Evolutionary conservation across 805 yeast species (phyloP).

Genomic region (Ogataea naganishii): DNA sequence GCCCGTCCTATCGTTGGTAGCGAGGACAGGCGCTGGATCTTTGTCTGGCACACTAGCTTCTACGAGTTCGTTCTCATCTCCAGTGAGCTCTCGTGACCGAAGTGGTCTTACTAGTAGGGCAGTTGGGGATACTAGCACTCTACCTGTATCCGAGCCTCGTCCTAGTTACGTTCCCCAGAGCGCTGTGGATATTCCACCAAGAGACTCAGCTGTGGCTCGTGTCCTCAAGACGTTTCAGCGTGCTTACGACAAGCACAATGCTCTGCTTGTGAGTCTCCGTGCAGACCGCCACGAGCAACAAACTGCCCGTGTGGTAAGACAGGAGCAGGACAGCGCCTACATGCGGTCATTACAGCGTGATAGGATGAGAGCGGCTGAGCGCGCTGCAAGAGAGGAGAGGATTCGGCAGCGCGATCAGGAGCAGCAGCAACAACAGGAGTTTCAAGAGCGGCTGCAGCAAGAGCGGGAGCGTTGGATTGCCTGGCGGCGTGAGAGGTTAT

Average conservation of each 20-base stretch:
- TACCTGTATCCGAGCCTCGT: too few relatives aligned
- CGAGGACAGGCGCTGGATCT: too few relatives aligned
- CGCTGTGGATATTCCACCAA: too few relatives aligned
- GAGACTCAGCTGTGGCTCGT: conserved; percentile 19
- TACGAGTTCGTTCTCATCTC: too few relatives aligned
- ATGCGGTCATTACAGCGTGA: conserved; percentile 64
- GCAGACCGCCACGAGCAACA: conserved; percentile 56
- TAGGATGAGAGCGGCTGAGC: conserved; percentile 39
- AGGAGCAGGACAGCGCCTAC: conserved; percentile 73
- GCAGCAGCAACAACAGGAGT: conserved; percentile 12
- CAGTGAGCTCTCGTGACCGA: too few relatives aligned
- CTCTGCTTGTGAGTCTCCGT: conserved; percentile 51
- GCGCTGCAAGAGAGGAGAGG: conserved; percentile 13
- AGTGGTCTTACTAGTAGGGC: too few relatives aligned
- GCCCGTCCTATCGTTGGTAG: conserved; percentile 53
- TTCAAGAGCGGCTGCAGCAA: conserved; percentile 8
- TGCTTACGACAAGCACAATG: conserved; percentile 43
- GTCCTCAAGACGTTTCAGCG: conserved; percentile 29
- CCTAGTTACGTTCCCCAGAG: too few relatives aligned
- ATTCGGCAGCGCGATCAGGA: conserved; percentile 8
- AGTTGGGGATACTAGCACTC: too few relatives aligned
- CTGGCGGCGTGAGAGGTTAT: conserved; percentile 31
- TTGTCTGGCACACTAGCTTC: too few relatives aligned
- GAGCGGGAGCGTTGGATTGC: conserved; percentile 31
- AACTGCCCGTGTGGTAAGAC: conserved; percentile 45